A percentile compares a stretch with the other conserved stretches of the same genome.
Conservation (phyloP, 345 rosid species). For the Diplotaxis tenuifolia region DNA sequence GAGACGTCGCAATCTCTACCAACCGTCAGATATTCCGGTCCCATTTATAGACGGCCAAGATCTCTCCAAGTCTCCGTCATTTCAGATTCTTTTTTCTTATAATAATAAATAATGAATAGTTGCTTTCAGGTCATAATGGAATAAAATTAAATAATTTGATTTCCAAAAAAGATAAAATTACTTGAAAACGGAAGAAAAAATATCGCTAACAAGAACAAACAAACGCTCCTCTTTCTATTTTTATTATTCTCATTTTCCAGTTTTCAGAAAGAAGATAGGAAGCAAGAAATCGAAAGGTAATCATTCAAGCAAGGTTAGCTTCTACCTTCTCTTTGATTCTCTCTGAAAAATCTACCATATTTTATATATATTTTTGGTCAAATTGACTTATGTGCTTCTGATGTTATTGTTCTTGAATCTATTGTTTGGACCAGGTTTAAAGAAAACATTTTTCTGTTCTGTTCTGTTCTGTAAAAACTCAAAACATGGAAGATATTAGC, state of each 20-base stretch:
- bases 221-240: conserved; percentile 17
- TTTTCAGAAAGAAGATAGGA: conserved; percentile 14
- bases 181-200: conserved; percentile 9
- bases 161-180: conserved; percentile 1
- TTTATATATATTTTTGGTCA: neutral
- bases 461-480: neutral
- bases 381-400: conserved; percentile 22
- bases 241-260: neutral
- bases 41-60: conserved; percentile 33
- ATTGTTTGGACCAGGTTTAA: conserved; percentile 1
- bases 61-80: conserved; percentile 33
- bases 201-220: conserved; percentile 28
- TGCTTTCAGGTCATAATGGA: conserved; percentile 21
- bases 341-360: neutral
- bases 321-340: conserved; percentile 4
- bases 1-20: conserved; percentile 39
- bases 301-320: neutral
- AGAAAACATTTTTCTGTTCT: neutral
- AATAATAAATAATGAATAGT: neutral
- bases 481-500: conserved; percentile 4
- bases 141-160: conserved; percentile 2
- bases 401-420: conserved; percentile 17
- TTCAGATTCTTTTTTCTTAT: conserved; percentile 27
- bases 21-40: conserved; percentile 36
- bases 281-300: conserved; percentile 21